Base-by-base conservation (phyloP, 108 stramenopile genomes). In the Fragilaria radians region DNA sequence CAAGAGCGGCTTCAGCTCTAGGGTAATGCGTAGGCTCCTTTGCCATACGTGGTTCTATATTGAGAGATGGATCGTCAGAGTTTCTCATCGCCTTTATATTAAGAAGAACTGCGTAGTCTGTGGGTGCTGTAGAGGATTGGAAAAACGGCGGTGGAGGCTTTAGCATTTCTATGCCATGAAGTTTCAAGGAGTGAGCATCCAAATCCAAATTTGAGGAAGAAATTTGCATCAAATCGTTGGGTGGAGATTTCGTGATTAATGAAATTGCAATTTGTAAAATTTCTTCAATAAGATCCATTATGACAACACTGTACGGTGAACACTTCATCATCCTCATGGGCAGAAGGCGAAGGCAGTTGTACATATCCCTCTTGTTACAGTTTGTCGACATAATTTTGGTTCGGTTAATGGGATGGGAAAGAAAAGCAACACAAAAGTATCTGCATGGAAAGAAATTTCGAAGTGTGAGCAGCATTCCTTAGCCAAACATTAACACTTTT, bases 71-170 rank as follows among this genome's bases (percentile, higher is more conserved):
- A 14, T 14, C 36, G 36, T 14, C 36, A 42, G 36, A 42, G 14
- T 42, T 7, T 42, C 52, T 1, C 52, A 52, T 52, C 1, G 52
- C 52, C 7, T 34, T 57, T 2, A 32, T 32, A n/a, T 57, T n/a
- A 22, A 34, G 55, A 3, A 57, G 28, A 19, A 57, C 19, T 32
- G 30, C 55, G 7, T 57, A 57, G 31, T 57, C 55, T 1, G 55
- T 57, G 28, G 55, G 55, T 19, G 33, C 55, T 1, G 33, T 2
- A 1, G 55, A 32, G 22, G 32, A 18, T 32, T 27, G 11, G 2
- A 7, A 3, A 30, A 30, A 57, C 7, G 9, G 17, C 7, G 50
- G 50, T 24, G 50, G 17, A 24, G n/a, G 5, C 50, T 51, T 9
- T 7, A 51, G 24, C 23, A 25, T 25, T 7, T 9, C 50, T 7